Base-by-base conservation (phyloP, 2,329 filamentous ascomycete species). In the Hirsutella minnesotensis region DNA sequence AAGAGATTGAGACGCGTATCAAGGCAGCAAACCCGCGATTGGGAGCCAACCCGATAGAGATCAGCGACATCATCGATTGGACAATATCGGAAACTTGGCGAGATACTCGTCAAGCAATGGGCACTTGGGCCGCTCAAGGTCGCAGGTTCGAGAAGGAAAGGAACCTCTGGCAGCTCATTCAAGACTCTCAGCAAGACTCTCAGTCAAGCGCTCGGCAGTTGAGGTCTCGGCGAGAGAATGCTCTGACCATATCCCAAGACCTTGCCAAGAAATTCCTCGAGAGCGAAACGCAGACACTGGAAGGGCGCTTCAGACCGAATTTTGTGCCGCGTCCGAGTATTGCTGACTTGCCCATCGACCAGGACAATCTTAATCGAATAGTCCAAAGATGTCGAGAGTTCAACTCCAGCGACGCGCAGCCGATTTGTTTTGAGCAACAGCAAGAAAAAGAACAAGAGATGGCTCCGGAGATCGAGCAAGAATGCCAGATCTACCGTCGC, bases 91-190 rank as follows among this genome's bases (percentile, higher is more conserved):
- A 83, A 49, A 82, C 78, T 0, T 75, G 66, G 55, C 43, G 48
- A 0, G 69, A 80, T 13, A 59, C 70, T 0, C 58, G 60, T 5
- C 66, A 66, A 2, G 68, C 62, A 33, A 69, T 80, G 22, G 68
- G 73, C 0, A 59, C 82, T 0, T 85, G 80, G 79, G 72, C 72
- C 0, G 62, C 65, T 0, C 79, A 85, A 51, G 81, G 79, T 0
- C 49, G 62, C 1, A 66, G 73, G 0, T 72, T 70, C 49, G 56
- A 70, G 21, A 52, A 52, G 0, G 72, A 73, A 18, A 50, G 59
- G 4, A 21, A 46, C 0, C 49, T 65, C 2, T 72, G 64, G 65
- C 21, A 24, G 3, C 10, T 20, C 8, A 19, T 18, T 4, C 12
- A 18, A 5, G 35, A 21, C 3, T n/a, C n/a, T n/a, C n/a, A n/a